Conservation (phyloP, 129 eudicot species). For the Kitagawia praeruptora region DNA sequence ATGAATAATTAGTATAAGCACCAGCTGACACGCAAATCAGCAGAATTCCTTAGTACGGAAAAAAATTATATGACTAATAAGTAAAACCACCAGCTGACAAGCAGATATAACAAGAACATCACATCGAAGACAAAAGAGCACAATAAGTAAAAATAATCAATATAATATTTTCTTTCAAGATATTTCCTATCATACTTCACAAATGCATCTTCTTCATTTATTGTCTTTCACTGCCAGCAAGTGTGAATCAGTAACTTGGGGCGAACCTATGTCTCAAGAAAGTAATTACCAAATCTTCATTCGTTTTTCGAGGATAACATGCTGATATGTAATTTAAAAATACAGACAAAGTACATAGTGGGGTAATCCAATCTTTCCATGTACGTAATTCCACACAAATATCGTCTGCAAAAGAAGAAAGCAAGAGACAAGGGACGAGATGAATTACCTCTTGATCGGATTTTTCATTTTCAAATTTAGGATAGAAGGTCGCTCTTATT, state of each 20-base stretch:
- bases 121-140: background rate
- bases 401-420: background rate
- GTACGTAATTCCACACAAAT: background rate
- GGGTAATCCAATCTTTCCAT: background rate
- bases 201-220: background rate
- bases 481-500: constrained; percentile 92
- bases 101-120: background rate
- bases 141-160: background rate
- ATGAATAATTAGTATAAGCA: background rate
- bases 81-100: background rate
- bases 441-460: constrained; percentile 86
- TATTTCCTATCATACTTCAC: background rate
- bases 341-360: background rate
- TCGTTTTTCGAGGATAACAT: background rate
- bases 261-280: background rate
- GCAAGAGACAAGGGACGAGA: background rate
- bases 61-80: background rate
- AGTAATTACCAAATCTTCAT: background rate
- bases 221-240: background rate
- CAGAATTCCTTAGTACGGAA: too few relatives aligned
- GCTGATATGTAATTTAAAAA: background rate
- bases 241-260: background rate
- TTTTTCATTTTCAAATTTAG: constrained; percentile 96
- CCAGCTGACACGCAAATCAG: background rate
- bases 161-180: background rate